Percentiles rank a stretch among this genome's conserved stretches.
Evolutionary conservation across 306 rosid species (phyloP).

Genomic region (Herpetospermum pedunculosum): DNA sequence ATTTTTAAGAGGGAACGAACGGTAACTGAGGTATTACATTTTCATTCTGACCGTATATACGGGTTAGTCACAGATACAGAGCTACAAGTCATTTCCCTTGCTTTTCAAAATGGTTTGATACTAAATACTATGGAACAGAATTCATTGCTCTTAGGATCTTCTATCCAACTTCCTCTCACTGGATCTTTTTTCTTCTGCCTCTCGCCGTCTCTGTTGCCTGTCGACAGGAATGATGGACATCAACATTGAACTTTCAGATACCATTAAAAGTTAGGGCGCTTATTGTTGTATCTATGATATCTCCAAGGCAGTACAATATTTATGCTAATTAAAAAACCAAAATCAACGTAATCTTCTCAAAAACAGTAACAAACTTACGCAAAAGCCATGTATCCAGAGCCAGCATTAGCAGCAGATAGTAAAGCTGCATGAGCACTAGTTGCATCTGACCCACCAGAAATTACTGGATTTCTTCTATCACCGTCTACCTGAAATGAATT

Average conservation of each 20-base stretch:
- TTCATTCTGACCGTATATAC: not conserved
- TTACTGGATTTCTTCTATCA: constrained; percentile 53
- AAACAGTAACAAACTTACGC: constrained; percentile 41
- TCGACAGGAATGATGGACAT: not conserved
- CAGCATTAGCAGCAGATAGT: constrained; percentile 59
- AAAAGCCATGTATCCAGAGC: constrained; percentile 76
- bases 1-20: not conserved
- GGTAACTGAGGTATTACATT: not conserved
- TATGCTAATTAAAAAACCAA: not conserved
- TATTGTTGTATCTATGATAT: not conserved
- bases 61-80: not conserved
- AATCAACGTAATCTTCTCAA: not conserved
- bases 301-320: not conserved
- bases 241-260: not conserved
- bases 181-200: constrained; percentile 86
- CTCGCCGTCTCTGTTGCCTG: constrained; percentile 78
- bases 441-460: constrained; percentile 49
- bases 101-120: constrained; percentile 15
- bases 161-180: constrained; percentile 59
- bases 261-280: not conserved
- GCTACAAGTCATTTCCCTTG: constrained; percentile 16
- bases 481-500: constrained; percentile 56
- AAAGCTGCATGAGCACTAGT: constrained; percentile 58
- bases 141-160: constrained; percentile 53
- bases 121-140: not conserved